These are phyloP conservation scores for Dothistroma septosporum DNA, from an alignment of 2,329 filamentous ascomycete species.

Conservation along the genomic window DNA sequence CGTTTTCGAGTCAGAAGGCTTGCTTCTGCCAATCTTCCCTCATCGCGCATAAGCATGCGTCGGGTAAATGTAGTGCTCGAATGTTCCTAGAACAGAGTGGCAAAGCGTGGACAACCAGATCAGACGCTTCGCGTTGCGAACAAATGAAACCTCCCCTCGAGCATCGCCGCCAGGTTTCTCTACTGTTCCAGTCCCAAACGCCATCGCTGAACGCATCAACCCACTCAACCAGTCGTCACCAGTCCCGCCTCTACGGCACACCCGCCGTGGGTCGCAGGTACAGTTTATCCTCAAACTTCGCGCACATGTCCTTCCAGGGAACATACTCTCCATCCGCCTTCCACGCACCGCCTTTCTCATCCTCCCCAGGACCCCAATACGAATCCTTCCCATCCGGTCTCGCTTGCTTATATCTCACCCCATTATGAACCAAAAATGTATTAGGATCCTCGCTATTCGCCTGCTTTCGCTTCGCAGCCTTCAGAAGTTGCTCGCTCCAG, in stretches of 20 bases:
- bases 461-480: constrained; percentile 13
- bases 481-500: constrained; percentile 14
- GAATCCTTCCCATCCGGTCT: constrained; percentile 10
- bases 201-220: not conserved
- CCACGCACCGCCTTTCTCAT: constrained; percentile 24
- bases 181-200: not conserved
- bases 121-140: no score
- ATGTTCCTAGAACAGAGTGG: no score
- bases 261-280: constrained; percentile 9
- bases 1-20: no score
- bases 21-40: no score
- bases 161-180: not conserved
- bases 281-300: constrained; percentile 13
- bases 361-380: constrained; percentile 3
- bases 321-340: constrained; percentile 16
- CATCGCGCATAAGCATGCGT: no score
- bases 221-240: not conserved
- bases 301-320: constrained; percentile 19
- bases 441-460: constrained; percentile 7
- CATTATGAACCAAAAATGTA: constrained; percentile 9
- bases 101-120: no score
- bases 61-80: no score
- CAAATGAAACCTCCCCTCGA: no score
- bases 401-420: constrained; percentile 13
- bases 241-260: constrained; percentile 5